Percentiles rank a stretch among this genome's conserved stretches.
Evolutionary conservation across 2,329 filamentous ascomycete species (phyloP).

Genomic region (Metarhizium rileyi): DNA sequence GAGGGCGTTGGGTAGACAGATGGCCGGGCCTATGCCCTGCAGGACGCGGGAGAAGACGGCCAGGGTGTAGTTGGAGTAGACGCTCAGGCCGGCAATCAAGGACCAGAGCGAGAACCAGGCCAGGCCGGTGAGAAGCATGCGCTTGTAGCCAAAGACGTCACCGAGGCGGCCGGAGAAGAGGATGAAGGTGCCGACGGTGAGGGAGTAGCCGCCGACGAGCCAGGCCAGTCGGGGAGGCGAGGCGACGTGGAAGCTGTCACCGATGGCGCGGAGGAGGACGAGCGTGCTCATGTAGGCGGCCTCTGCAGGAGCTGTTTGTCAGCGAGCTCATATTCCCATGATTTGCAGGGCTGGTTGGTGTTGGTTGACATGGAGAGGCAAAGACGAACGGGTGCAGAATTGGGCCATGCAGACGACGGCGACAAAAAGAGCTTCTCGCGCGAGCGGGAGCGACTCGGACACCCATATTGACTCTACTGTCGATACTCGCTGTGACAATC

Average conservation of each 20-base stretch:
- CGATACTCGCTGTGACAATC: slow-evolving; percentile 2
- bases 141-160: slow-evolving; percentile 47
- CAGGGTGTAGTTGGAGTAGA: slow-evolving; percentile 30
- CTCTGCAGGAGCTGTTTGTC: slow-evolving; percentile 15
- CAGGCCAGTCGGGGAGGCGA: slow-evolving; percentile 39
- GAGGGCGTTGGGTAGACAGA: slow-evolving; percentile 54
- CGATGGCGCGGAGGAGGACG: slow-evolving; percentile 38
- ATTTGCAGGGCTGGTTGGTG: no score
- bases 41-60: slow-evolving; percentile 44
- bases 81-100: slow-evolving; percentile 32
- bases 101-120: slow-evolving; percentile 46
- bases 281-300: slow-evolving; percentile 26
- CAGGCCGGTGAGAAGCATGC: slow-evolving; percentile 42
- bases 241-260: slow-evolving; percentile 32
- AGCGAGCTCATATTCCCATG: neutral
- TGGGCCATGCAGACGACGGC: slow-evolving; percentile 35
- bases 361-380: neutral
- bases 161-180: slow-evolving; percentile 47
- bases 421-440: slow-evolving; percentile 28
- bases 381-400: slow-evolving; percentile 27
- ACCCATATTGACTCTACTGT: slow-evolving; percentile 12
- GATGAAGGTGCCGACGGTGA: slow-evolving; percentile 48
- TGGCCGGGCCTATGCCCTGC: slow-evolving; percentile 52
- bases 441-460: slow-evolving; percentile 13
- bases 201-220: slow-evolving; percentile 47